phyloP scores from a whole-genome alignment of 148 eudicot genomes.

The Simmondsia chinensis region DNA sequence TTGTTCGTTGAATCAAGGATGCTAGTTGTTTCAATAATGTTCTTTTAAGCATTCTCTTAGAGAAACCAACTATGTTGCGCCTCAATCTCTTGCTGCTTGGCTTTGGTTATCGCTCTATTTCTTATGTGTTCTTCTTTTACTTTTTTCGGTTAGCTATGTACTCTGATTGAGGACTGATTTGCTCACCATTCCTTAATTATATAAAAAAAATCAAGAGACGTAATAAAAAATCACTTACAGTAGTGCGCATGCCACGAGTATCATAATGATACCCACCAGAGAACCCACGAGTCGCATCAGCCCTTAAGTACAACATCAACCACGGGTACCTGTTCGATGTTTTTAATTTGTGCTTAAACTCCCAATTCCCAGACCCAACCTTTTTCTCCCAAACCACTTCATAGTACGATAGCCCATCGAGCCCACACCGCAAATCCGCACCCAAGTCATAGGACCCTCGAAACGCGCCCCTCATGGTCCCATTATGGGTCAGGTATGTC shows the following conservation, averaged over 20 bases:
- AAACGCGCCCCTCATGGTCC: constrained; percentile 17
- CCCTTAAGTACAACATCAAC: constrained; percentile 51
- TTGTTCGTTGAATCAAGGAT: no score
- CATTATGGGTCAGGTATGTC: constrained; percentile 15
- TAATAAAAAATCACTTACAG: constrained; percentile 16
- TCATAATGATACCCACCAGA: constrained; percentile 51
- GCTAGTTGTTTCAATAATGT: no score
- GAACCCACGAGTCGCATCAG: constrained; percentile 36
- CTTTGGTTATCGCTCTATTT: no score
- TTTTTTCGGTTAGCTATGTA: no score
- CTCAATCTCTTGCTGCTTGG: no score
- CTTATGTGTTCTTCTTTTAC: no score
- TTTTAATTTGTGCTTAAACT: constrained; percentile 29
- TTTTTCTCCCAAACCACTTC: constrained; percentile 34
- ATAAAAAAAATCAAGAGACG: not conserved
- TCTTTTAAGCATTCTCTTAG: no score
- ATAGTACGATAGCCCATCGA: constrained; percentile 16
- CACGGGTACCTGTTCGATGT: constrained; percentile 32
- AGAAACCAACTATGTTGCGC: no score
- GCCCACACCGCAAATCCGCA: constrained; percentile 3
- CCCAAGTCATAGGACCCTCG: constrained; percentile 40
- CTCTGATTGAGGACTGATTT: no score
- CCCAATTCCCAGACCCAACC: constrained; percentile 42
- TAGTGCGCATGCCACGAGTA: constrained; percentile 45
- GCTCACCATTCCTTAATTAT: no score